Conservation (phyloP, 805 yeast species). For the Kazachstania psychrophila region DNA sequence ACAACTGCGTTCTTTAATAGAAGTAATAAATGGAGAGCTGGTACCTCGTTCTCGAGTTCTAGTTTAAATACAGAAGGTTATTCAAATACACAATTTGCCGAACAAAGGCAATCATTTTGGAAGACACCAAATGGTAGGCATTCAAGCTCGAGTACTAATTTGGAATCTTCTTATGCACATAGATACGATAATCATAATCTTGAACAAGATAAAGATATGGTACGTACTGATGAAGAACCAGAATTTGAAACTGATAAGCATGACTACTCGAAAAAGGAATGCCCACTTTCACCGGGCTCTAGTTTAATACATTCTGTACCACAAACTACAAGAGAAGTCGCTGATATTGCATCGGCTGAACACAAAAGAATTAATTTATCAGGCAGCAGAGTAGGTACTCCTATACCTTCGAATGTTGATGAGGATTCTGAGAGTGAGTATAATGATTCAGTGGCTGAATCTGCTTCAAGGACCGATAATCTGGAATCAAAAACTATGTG, state of each 20-base stretch:
- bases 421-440: no score
- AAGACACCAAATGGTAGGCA: conserved; percentile 1
- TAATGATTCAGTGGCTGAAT: no score
- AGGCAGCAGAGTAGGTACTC: background rate
- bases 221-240: background rate
- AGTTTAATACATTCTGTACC: conserved; percentile 27
- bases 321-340: conserved; percentile 18
- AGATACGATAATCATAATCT: conserved; percentile 1
- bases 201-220: conserved; percentile 1
- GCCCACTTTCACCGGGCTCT: conserved; percentile 17
- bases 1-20: conserved; percentile 13
- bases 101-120: conserved; percentile 11
- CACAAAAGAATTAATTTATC: conserved; percentile 9
- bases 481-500: no score
- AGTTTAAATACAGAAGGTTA: background rate
- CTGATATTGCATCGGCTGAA: conserved; percentile 10
- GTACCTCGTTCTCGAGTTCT: background rate
- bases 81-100: background rate
- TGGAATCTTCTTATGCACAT: background rate
- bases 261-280: background rate
- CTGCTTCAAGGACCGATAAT: no score
- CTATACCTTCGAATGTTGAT: background rate
- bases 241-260: background rate
- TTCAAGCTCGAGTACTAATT: conserved; percentile 1
- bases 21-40: conserved; percentile 19